These are phyloP conservation scores for Mortierella polycephala DNA, from an alignment of 371 early-diverging fungal species.

Conservation along the genomic window DNA sequence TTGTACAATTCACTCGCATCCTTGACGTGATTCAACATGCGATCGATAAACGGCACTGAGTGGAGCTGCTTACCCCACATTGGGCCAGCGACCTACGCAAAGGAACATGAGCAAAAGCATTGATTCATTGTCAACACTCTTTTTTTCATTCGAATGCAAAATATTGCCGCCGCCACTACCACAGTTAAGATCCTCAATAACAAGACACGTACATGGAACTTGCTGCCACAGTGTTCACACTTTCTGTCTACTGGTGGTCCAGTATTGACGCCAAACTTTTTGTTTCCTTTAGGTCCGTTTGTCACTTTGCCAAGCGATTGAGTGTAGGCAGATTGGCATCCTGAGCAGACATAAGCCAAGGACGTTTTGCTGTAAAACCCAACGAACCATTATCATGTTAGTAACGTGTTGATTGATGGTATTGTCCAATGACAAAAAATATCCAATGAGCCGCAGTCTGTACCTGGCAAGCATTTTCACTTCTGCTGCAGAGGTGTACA, in stretches of 20 bases:
- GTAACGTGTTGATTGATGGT: too few relatives aligned
- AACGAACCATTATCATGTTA: background rate
- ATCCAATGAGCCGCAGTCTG: constrained; percentile 6
- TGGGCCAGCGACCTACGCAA: constrained; percentile 92
- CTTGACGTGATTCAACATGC: constrained; percentile 79
- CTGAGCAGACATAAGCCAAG: constrained; percentile 85
- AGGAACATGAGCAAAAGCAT: background rate
- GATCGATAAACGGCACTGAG: constrained; percentile 78
- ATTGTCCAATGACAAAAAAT: background rate
- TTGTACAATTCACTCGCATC: constrained; percentile 67
- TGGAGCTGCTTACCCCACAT: constrained; percentile 92
- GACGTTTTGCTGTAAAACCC: constrained; percentile 75
- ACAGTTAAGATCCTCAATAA: too few relatives aligned
- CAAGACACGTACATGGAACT: constrained; percentile 63
- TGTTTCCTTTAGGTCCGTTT: constrained; percentile 61
- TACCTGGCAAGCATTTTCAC: constrained; percentile 84
- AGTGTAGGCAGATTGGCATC: constrained; percentile 79
- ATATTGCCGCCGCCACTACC: background rate
- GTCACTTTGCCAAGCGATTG: constrained; percentile 77
- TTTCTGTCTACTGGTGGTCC: constrained; percentile 70
- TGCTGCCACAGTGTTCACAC: constrained; percentile 82
- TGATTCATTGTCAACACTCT: too few relatives aligned
- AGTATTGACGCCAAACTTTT: constrained; percentile 67
- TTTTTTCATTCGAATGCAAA: background rate
- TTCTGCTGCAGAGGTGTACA: constrained; percentile 79